Evolutionary conservation across 257 asterid species (phyloP).

Genomic region (Forsythia viridissima): DNA sequence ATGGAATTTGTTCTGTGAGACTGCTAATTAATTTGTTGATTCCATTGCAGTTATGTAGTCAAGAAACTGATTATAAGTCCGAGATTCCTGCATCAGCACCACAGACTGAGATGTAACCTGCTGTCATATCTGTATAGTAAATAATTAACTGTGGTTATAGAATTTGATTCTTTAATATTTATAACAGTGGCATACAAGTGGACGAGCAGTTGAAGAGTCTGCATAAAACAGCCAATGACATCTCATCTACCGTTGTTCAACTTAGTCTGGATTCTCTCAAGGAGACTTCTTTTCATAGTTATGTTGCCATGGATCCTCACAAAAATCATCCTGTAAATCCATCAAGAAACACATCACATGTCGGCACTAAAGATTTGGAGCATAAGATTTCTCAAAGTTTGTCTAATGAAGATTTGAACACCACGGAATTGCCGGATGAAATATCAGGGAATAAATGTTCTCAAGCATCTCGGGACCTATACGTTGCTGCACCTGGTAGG

Average conservation of each 20-base stretch:
- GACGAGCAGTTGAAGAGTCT: slow-evolving; percentile 22
- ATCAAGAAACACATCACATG: slow-evolving; percentile 16
- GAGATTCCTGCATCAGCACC: slow-evolving; percentile 35
- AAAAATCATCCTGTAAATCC: slow-evolving; percentile 21
- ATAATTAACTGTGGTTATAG: not conserved
- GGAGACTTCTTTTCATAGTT: slow-evolving; percentile 27
- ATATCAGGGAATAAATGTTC: slow-evolving; percentile 23
- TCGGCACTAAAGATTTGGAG: slow-evolving; percentile 4
- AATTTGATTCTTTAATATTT: not conserved
- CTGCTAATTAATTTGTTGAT: slow-evolving; percentile 24
- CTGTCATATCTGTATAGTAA: slow-evolving; percentile 11
- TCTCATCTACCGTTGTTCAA: slow-evolving; percentile 19
- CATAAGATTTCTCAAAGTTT: slow-evolving; percentile 19
- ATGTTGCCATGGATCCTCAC: slow-evolving; percentile 22
- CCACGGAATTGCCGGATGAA: slow-evolving; percentile 9
- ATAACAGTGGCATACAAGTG: slow-evolving; percentile 32
- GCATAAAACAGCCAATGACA: slow-evolving; percentile 21
- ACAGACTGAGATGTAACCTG: slow-evolving; percentile 39
- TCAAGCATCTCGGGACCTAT: slow-evolving; percentile 27
- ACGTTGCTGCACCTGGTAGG: slow-evolving; percentile 48
- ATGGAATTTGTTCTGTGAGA: not conserved
- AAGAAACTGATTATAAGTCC: slow-evolving; percentile 25
- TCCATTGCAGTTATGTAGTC: slow-evolving; percentile 35
- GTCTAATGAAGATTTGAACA: slow-evolving; percentile 26
- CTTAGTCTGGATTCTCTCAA: slow-evolving; percentile 28